Evolutionary conservation across 2,329 filamentous ascomycete species (phyloP).

Genomic region (Thelonectria blattea): DNA sequence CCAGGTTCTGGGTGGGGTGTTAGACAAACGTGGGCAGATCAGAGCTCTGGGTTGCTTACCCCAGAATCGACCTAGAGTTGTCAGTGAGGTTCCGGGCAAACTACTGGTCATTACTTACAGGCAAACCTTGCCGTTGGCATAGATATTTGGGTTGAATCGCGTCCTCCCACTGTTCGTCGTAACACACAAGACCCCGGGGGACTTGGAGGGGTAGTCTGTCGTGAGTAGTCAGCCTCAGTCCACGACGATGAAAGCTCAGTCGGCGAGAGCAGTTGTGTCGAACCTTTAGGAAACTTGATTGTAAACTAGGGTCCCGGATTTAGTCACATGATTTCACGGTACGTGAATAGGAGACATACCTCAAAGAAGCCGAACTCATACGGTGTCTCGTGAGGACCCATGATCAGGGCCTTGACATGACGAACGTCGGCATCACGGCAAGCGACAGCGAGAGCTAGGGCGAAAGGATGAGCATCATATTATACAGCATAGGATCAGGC

Average conservation of each 20-base stretch:
- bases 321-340: slow-evolving; percentile 2
- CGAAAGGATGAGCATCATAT: not conserved
- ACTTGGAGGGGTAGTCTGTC: slow-evolving; percentile 80
- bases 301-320: slow-evolving; percentile 61
- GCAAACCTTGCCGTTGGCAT: slow-evolving; percentile 89
- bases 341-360: slow-evolving; percentile 55
- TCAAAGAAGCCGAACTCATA: slow-evolving; percentile 99
- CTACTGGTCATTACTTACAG: slow-evolving; percentile 63
- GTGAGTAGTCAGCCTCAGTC: not conserved
- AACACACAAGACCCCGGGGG: slow-evolving; percentile 66
- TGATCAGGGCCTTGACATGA: slow-evolving; percentile 83
- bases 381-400: slow-evolving; percentile 91
- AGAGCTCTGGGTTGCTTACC: slow-evolving; percentile 56
- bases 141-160: slow-evolving; percentile 97
- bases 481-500: not conserved
- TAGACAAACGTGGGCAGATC: slow-evolving; percentile 11
- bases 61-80: slow-evolving; percentile 77
- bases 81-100: slow-evolving; percentile 20
- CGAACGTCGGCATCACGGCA: slow-evolving; percentile 89
- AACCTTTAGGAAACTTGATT: slow-evolving; percentile 78
- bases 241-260: not conserved
- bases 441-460: slow-evolving; percentile 79
- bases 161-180: slow-evolving; percentile 90
- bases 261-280: not conserved
- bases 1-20: slow-evolving; percentile 76